Base-by-base conservation (phyloP, 805 yeast species). In the Candida arabinofermentans region DNA sequence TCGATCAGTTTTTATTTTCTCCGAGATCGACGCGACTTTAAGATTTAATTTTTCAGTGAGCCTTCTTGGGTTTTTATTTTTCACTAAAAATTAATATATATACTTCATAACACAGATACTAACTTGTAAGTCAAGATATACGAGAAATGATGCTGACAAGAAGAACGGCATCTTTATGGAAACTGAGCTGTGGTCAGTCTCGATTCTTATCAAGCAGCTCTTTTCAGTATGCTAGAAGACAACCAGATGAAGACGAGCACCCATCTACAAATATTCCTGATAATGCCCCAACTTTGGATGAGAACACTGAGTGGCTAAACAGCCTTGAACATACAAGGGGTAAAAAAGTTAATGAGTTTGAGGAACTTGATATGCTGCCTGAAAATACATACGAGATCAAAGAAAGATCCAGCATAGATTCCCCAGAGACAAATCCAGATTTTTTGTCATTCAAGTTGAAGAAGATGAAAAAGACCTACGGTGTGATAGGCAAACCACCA, bases 221-320 rank as follows among this genome's bases (percentile, higher is more conserved):
- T 10, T 21, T 30, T 30, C 27, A 19, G 10, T 26, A 26, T 14
- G 16, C n/a, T 36, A 34, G n/a, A 17, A 12, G 36, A 16, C n/a
- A 24, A 22, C 32, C 14, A 12, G n/a, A 39, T 26, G 38, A 34
- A 13, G 27, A 24, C 3, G 29, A 19, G 7, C 34, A 17, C 22
- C 14, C 40, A n/a, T 10, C 21, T 13, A 9, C 30, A 13, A 21
- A 18, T 3, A 40, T 59, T 5, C 69, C 69, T 1, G 70, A 65
- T 41, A 65, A 65, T 46, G 69, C 64, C 0, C 70, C 70, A 8
- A 55, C 62, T 2, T 36, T 57, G 7, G 31, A 43, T 5, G 67
- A 65, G 44, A 65, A 65, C 27, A 49, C 51, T 6, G 53, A 54
- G 36, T 65, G 69, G 69, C 50, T 65, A 33, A 32, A 36, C 9